Conservation (phyloP, 345 rosid species). For the Microcos paniculata region DNA sequence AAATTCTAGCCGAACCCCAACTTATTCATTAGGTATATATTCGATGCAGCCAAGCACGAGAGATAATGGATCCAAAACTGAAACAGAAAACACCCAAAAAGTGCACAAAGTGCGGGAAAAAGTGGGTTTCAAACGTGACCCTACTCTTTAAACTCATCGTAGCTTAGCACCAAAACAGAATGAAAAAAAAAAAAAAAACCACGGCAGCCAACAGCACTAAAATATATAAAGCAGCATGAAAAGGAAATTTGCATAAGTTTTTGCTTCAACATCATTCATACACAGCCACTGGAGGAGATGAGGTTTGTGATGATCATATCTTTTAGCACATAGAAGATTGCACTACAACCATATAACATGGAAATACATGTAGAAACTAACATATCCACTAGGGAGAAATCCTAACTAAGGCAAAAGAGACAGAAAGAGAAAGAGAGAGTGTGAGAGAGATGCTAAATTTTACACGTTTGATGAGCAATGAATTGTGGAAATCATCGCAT, state of each 20-base stretch:
- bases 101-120: conserved; percentile 21
- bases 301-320: not conserved
- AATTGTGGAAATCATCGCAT: not conserved
- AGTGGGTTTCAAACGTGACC: conserved; percentile 16
- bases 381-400: too few species aligned
- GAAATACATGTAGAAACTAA: not conserved
- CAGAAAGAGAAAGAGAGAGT: too few species aligned
- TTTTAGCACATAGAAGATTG: not conserved
- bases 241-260: conserved; percentile 3
- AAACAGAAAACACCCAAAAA: conserved; percentile 18
- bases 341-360: not conserved
- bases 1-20: too few species aligned
- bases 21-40: not conserved
- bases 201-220: conserved; percentile 9
- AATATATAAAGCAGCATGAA: not conserved
- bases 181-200: not conserved
- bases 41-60: not conserved
- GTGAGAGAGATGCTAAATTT: not conserved
- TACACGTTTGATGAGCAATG: not conserved
- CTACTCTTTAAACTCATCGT: not conserved
- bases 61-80: conserved; percentile 20
- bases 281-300: conserved; percentile 16
- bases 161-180: conserved; percentile 10
- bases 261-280: conserved; percentile 3
- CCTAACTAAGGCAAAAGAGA: too few species aligned